These are phyloP conservation scores for Mortierella claussenii DNA, from an alignment of 192 early-diverging fungal genomes.

Conservation along the genomic window DNA sequence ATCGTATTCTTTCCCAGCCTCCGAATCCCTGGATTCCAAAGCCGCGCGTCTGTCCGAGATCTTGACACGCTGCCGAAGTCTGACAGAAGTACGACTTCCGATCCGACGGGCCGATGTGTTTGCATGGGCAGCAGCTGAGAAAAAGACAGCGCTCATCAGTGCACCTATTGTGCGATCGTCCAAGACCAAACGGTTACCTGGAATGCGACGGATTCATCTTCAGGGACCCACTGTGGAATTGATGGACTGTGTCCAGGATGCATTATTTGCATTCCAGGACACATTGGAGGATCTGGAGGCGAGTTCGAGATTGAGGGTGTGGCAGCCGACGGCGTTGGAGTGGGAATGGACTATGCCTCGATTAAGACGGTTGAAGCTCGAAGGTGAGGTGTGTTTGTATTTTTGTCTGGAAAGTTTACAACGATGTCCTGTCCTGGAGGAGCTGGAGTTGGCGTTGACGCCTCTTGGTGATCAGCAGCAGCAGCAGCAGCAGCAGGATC, in stretches of 20 bases:
- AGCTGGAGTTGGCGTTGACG: slow-evolving; percentile 22
- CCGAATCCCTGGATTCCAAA: slow-evolving; percentile 7
- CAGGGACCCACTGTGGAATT: slow-evolving; percentile 32
- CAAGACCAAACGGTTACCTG: slow-evolving; percentile 19
- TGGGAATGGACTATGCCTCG: slow-evolving; percentile 13
- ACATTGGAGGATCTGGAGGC: slow-evolving; percentile 37
- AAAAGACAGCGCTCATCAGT: slow-evolving; percentile 28
- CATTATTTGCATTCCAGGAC: slow-evolving; percentile 39
- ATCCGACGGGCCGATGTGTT: slow-evolving; percentile 35
- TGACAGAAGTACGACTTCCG: slow-evolving; percentile 19
- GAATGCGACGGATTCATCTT: slow-evolving; percentile 21
- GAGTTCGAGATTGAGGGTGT: slow-evolving; percentile 14
- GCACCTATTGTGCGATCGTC: slow-evolving; percentile 28
- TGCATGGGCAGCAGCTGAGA: slow-evolving; percentile 26
- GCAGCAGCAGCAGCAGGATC: slow-evolving; percentile 9
- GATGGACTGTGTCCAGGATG: slow-evolving; percentile 31
- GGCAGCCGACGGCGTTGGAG: slow-evolving; percentile 32
- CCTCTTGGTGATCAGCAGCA: slow-evolving; percentile 1
- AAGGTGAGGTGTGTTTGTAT: slow-evolving; percentile 41
- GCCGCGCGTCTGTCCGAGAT: slow-evolving; percentile 12
- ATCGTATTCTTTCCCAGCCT: slow-evolving; percentile 12
- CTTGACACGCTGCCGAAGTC: slow-evolving; percentile 17
- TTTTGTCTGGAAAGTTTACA: slow-evolving; percentile 29
- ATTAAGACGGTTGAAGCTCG: slow-evolving; percentile 22
- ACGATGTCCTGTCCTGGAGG: slow-evolving; percentile 33